Conservation (phyloP, 192 early-diverging fungal species). For the Backusella tuberculispora region DNA sequence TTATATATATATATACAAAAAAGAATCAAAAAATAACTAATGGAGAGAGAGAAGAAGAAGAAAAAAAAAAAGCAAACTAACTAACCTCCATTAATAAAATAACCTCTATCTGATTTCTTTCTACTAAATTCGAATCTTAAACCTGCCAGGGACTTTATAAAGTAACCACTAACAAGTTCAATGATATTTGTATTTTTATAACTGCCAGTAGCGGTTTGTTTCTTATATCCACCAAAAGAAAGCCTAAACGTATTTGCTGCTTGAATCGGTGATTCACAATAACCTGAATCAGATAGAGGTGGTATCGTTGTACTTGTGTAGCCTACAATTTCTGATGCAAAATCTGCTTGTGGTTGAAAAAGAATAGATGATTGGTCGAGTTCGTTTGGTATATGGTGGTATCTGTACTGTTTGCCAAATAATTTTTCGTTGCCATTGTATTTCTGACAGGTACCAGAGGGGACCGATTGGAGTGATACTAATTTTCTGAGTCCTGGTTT, state of each 20-base stretch:
- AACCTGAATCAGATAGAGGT: conserved; percentile 41
- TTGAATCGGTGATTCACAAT: conserved; percentile 47
- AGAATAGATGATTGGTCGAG: conserved; percentile 44
- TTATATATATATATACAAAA: neutral
- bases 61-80: conserved; percentile 7
- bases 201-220: neutral
- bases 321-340: conserved; percentile 53
- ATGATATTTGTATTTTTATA: conserved; percentile 23
- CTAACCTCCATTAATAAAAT: conserved; percentile 49
- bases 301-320: conserved; percentile 21
- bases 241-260: conserved; percentile 17
- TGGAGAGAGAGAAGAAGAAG: neutral
- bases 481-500: neutral
- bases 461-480: neutral
- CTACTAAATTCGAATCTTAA: conserved; percentile 42
- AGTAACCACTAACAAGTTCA: conserved; percentile 40
- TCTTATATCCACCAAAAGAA: conserved; percentile 26
- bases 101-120: conserved; percentile 30
- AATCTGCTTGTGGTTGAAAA: conserved; percentile 53
- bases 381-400: neutral
- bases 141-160: conserved; percentile 38
- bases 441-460: conserved; percentile 8
- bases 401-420: neutral
- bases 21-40: neutral
- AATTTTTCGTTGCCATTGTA: conserved; percentile 6